phyloP scores from a whole-genome alignment of 345 rosid genomes.

The Populus tremula region DNA sequence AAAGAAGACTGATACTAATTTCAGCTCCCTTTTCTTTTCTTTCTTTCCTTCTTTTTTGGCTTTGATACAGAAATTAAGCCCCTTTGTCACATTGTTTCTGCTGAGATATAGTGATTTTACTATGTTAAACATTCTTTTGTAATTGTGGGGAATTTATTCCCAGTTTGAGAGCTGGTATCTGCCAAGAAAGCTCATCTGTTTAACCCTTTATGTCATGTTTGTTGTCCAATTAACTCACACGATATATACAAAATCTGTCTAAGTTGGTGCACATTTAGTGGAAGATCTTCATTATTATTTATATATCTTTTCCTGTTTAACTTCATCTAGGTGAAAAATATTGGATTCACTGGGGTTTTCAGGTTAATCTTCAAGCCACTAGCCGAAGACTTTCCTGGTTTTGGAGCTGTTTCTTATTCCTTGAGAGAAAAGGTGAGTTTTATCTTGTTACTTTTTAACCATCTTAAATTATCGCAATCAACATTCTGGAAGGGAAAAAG shows the following conservation, averaged over 20 bases:
- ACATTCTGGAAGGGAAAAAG: background rate
- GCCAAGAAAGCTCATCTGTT: no score
- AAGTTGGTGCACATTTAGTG: background rate
- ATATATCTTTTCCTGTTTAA: background rate
- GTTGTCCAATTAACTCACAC: background rate
- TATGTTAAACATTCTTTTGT: no score
- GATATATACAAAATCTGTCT: background rate
- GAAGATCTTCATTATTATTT: conserved; percentile 8
- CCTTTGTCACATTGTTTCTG: no score
- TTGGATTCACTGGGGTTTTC: conserved; percentile 89
- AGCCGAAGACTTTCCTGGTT: conserved; percentile 78
- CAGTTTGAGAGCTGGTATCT: no score
- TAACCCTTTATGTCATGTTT: no score
- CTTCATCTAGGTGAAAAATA: conserved; percentile 66
- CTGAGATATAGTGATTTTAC: no score
- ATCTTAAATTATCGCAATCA: background rate
- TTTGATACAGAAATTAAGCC: no score
- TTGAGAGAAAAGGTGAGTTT: conserved; percentile 62
- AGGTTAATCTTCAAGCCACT: conserved; percentile 88
- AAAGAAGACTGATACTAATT: no score
- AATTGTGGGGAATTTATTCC: no score
- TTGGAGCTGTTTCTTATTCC: conserved; percentile 84
- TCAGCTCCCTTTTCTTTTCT: no score
- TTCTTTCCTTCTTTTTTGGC: no score
- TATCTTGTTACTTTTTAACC: background rate